Conservation (phyloP, 495 filamentous ascomycete species). For the Podospora anserina region DNA sequence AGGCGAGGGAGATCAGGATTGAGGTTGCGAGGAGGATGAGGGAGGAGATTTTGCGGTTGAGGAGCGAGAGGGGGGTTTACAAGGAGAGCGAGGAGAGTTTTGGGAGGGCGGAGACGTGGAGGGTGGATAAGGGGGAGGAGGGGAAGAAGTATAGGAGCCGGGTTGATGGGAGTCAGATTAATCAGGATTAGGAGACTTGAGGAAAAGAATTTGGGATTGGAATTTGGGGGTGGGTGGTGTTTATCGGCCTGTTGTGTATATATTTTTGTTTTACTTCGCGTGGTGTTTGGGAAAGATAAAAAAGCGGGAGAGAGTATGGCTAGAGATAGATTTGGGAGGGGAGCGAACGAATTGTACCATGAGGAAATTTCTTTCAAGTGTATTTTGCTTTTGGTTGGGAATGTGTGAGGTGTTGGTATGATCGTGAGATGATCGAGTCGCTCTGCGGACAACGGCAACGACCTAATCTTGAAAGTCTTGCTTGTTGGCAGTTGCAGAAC, state of each 20-base stretch:
- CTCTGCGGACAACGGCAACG: no score
- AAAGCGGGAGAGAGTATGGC: neutral
- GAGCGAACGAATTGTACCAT: no score
- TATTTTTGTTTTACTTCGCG: neutral
- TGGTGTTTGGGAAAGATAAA: neutral
- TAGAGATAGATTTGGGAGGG: no score
- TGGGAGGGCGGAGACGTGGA: slow-evolving; percentile 51
- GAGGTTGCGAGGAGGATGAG: slow-evolving; percentile 78
- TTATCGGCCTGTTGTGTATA: neutral
- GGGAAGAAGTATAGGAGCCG: slow-evolving; percentile 44
- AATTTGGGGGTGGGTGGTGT: neutral
- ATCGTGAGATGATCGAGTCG: no score
- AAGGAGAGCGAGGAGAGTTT: slow-evolving; percentile 67
- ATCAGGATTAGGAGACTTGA: slow-evolving; percentile 29
- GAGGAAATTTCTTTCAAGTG: no score
- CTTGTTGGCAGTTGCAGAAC: no score
- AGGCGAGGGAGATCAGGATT: slow-evolving; percentile 74
- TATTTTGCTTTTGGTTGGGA: no score
- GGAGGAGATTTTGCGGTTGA: slow-evolving; percentile 72
- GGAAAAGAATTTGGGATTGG: neutral
- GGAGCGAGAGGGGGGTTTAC: slow-evolving; percentile 60
- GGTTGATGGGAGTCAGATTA: slow-evolving; percentile 47
- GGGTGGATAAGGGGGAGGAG: slow-evolving; percentile 25
- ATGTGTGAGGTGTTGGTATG: no score
- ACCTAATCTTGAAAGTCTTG: no score